Evolutionary conservation across 306 rosid species (phyloP).

Genomic region (Parietaria judaica): DNA sequence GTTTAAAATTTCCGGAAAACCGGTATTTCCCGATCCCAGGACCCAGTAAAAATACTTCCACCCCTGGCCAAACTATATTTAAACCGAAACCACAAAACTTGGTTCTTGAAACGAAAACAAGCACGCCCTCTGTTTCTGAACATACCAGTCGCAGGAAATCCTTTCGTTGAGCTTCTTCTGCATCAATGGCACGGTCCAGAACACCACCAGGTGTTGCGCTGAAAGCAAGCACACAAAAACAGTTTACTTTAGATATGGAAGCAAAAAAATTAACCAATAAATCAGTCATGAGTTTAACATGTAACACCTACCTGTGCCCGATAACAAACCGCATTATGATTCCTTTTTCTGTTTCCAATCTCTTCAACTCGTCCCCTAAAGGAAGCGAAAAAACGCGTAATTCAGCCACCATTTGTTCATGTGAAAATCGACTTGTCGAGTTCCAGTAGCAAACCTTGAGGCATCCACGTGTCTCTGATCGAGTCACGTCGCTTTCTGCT

Average conservation of each 20-base stretch:
- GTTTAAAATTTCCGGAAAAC: too few relatives aligned
- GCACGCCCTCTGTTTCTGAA: background rate
- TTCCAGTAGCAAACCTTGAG: constrained; percentile 27
- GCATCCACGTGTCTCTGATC: constrained; percentile 60
- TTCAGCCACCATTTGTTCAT: constrained; percentile 3
- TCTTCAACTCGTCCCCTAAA: constrained; percentile 35
- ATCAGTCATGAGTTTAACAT: background rate
- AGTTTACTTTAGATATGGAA: background rate
- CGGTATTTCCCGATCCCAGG: too few relatives aligned
- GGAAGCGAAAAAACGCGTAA: constrained; percentile 6
- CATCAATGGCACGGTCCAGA: constrained; percentile 51
- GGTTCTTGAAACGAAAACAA: too few relatives aligned
- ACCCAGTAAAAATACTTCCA: too few relatives aligned
- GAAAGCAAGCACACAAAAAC: constrained; percentile 7
- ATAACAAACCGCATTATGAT: constrained; percentile 51
- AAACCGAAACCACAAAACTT: too few relatives aligned
- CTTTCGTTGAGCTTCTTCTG: constrained; percentile 39
- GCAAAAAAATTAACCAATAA: constrained; percentile 3
- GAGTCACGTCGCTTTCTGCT: constrained; percentile 59
- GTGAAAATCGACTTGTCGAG: background rate
- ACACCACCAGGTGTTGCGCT: constrained; percentile 50
- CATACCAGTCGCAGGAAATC: constrained; percentile 52
- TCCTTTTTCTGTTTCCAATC: constrained; percentile 48
- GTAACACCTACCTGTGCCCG: constrained; percentile 40
- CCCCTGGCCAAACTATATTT: too few relatives aligned